Base-by-base conservation (phyloP, 2,329 filamentous ascomycete genomes). In the Helotiales sp. region DNA sequence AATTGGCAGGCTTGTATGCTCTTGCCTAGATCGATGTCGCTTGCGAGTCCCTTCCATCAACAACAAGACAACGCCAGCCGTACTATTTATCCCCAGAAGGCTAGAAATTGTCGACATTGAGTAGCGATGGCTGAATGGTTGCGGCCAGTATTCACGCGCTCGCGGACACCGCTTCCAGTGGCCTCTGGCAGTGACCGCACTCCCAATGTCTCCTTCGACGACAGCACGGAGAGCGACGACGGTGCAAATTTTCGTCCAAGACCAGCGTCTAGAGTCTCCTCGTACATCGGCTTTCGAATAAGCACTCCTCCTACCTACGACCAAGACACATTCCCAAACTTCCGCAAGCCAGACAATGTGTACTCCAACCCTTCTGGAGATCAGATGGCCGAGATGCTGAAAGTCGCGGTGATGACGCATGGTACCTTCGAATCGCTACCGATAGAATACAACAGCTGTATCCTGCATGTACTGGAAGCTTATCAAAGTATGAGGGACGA, bases 321-420 rank as follows among this genome's bases (percentile, higher is more conserved):
- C 2, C 46, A 55, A 34, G 66, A 68, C 40, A 48, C 58, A 12
- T 67, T 66, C 40, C 48, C 58, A 27, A 59, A 58, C 40, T 54
- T 67, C 10, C 63, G 58, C 19, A 49, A 62, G 25, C 64, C 69
- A 1, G 67, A 68, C 33, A 60, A 48, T 22, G 57, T 68, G 4
- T 68, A 69, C 44, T 56, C 70, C 47, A 69, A 65, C 30, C 70
- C 70, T n/a, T 69, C 67, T 1, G 42, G 53, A 9, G 64, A 69
- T 51, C 69, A 70, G 42, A 67, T 71, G 61, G 68, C 63, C 0
- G 69, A 72, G 42, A 69, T 66, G 22, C 52, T 72, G 5, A 67
- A 70, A 51, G 67, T 70, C 1, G 60, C 68, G 2, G 70, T 72
- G 69, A 71, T 72, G 70, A 70, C 59, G 13, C 60, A 66, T 46